These are phyloP conservation scores for Phanerochaete carnosa DNA, from an alignment of 768 basidiomycete genomes.

Conservation along the genomic window DNA sequence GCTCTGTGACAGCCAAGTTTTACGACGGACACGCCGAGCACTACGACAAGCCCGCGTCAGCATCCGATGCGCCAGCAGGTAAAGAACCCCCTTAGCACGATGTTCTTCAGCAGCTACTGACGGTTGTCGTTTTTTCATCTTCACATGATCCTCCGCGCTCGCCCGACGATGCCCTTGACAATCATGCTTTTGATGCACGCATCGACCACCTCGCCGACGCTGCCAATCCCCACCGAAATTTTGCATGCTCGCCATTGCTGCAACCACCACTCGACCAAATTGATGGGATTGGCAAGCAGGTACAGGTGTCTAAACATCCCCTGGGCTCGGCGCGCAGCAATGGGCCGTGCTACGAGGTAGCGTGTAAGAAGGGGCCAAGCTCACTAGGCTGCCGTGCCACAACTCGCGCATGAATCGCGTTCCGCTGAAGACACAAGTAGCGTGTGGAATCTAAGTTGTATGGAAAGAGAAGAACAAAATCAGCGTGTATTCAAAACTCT, in stretches of 20 bases:
- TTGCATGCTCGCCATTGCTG: not conserved
- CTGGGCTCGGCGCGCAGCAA: not conserved
- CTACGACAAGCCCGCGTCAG: constrained; percentile 12
- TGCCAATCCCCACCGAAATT: not conserved
- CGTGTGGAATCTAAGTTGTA: too few relatives aligned
- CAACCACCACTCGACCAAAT: not conserved
- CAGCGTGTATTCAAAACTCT: not conserved
- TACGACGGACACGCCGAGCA: constrained; percentile 46
- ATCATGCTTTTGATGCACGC: not conserved
- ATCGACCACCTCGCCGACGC: not conserved
- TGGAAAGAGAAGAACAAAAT: not conserved
- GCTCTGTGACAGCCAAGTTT: constrained; percentile 63
- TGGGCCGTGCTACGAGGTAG: not conserved
- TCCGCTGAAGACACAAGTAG: too few relatives aligned
- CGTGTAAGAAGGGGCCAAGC: not conserved
- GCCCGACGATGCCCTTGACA: not conserved
- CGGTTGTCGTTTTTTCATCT: not conserved
- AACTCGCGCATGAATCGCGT: not conserved
- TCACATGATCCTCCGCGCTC: not conserved
- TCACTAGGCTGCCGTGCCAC: not conserved
- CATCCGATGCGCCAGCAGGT: not conserved
- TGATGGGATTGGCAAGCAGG: not conserved
- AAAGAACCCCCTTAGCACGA: not conserved
- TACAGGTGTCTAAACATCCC: not conserved
- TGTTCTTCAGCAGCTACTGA: not conserved